Conservation (phyloP, 2,329 filamentous ascomycete genomes). For the Xylariaceae sp. region DNA sequence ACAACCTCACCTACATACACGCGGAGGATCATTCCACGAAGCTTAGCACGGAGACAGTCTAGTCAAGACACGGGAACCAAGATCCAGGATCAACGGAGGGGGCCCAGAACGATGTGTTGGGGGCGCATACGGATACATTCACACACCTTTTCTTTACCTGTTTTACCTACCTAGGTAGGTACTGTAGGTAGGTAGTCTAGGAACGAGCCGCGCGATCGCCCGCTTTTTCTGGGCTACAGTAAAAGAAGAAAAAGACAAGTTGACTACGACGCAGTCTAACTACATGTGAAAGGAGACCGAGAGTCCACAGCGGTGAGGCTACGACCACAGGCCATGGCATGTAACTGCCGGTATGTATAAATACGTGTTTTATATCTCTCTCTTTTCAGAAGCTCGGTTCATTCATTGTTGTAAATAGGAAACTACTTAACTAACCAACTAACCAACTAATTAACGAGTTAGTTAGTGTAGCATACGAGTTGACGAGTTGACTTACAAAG, state of each 20-base stretch:
- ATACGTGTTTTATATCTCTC: no score
- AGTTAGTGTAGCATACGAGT: no score
- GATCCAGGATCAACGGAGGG: background rate
- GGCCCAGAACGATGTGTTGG: slow-evolving; percentile 11
- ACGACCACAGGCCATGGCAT: background rate
- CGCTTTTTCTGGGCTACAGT: slow-evolving; percentile 7
- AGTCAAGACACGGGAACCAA: slow-evolving; percentile 7
- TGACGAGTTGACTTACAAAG: no score
- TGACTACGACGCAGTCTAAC: no score
- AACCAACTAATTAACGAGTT: no score
- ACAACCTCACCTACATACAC: background rate
- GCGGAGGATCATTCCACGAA: background rate
- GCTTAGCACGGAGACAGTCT: background rate
- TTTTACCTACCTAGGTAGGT: background rate
- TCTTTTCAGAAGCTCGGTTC: no score
- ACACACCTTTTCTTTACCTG: no score
- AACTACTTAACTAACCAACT: no score
- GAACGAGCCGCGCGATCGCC: slow-evolving; percentile 9
- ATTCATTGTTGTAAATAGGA: no score
- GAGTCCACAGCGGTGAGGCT: slow-evolving; percentile 9
- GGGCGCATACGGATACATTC: background rate
- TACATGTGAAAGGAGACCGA: no score
- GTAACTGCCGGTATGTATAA: no score
- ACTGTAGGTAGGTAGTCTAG: background rate
- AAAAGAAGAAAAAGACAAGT: background rate